Percentiles rank a stretch among this genome's conserved stretches.
These are phyloP conservation scores for Penicillium cataractarum DNA, from an alignment of 495 filamentous ascomycete genomes.

Conservation along the genomic window DNA sequence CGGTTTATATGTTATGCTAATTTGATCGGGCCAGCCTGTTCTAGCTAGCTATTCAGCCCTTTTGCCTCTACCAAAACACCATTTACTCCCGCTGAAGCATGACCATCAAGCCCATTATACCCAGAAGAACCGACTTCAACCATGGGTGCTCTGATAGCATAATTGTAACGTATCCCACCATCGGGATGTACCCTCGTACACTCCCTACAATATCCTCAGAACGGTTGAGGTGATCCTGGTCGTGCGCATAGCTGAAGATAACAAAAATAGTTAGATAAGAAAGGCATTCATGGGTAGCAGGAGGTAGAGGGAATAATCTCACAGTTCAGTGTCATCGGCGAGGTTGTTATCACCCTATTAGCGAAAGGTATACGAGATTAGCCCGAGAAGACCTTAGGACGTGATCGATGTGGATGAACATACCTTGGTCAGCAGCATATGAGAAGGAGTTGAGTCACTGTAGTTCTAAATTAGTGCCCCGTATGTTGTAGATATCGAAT, in stretches of 20 bases:
- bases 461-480: conserved; percentile 13
- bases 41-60: background rate
- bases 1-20: background rate
- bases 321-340: conserved; percentile 89
- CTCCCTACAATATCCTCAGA: conserved; percentile 88
- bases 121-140: conserved; percentile 93
- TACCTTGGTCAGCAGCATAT: conserved; percentile 80
- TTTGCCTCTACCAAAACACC: background rate
- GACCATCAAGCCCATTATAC: conserved; percentile 93
- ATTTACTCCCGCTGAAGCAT: conserved; percentile 84
- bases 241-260: conserved; percentile 56
- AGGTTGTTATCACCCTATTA: conserved; percentile 86
- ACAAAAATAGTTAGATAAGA: background rate
- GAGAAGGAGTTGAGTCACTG: conserved; percentile 32
- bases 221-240: conserved; percentile 84
- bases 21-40: conserved; percentile 2
- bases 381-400: background rate
- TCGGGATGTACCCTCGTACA: conserved; percentile 90
- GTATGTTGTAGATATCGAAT: background rate
- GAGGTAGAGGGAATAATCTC: background rate
- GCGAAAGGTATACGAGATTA: background rate
- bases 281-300: no score
- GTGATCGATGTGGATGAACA: background rate
- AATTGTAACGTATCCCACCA: conserved; percentile 97
- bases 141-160: conserved; percentile 95